Conservation (phyloP, 805 yeast species). For the Starmerella apis region DNA sequence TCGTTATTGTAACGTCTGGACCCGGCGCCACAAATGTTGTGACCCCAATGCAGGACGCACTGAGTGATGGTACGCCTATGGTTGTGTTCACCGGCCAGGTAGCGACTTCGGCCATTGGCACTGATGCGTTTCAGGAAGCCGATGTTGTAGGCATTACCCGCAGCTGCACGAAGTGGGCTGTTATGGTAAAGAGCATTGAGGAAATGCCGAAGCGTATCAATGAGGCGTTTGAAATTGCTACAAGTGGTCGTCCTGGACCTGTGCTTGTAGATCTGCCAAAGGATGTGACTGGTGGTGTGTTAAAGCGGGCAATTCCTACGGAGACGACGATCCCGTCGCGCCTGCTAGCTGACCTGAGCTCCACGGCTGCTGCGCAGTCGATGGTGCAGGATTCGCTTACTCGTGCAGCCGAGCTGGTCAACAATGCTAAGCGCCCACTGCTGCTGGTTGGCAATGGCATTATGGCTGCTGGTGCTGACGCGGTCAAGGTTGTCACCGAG, state of each 20-base stretch:
- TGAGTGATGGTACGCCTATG: slow-evolving; percentile 94
- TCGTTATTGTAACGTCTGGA: slow-evolving; percentile 95
- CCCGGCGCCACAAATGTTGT: slow-evolving; percentile 98
- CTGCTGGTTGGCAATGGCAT: slow-evolving; percentile 90
- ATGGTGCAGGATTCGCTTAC: slow-evolving; percentile 63
- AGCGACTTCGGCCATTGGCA: slow-evolving; percentile 88
- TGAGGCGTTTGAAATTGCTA: slow-evolving; percentile 96
- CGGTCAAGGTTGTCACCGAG: slow-evolving; percentile 62
- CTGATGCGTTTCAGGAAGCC: slow-evolving; percentile 99
- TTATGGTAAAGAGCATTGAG: slow-evolving; percentile 89
- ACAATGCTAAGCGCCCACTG: slow-evolving; percentile 76
- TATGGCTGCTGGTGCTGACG: slow-evolving; percentile 55
- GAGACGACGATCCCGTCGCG: slow-evolving; percentile 54
- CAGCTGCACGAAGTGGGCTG: slow-evolving; percentile 98
- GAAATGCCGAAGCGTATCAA: slow-evolving; percentile 92
- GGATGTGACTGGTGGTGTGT: slow-evolving; percentile 89
- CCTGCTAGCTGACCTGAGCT: slow-evolving; percentile 60
- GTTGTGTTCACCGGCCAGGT: slow-evolving; percentile 97
- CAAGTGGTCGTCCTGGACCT: slow-evolving; percentile 95
- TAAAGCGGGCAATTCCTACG: slow-evolving; percentile 81
- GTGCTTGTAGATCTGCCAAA: slow-evolving; percentile 95
- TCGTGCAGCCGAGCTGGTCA: slow-evolving; percentile 68
- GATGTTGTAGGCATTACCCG: slow-evolving; percentile 95
- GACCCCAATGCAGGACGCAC: slow-evolving; percentile 97
- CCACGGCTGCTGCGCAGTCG: slow-evolving; percentile 52